These are phyloP conservation scores for Xylaria grammica DNA, from an alignment of 495 filamentous ascomycete species.

Conservation along the genomic window DNA sequence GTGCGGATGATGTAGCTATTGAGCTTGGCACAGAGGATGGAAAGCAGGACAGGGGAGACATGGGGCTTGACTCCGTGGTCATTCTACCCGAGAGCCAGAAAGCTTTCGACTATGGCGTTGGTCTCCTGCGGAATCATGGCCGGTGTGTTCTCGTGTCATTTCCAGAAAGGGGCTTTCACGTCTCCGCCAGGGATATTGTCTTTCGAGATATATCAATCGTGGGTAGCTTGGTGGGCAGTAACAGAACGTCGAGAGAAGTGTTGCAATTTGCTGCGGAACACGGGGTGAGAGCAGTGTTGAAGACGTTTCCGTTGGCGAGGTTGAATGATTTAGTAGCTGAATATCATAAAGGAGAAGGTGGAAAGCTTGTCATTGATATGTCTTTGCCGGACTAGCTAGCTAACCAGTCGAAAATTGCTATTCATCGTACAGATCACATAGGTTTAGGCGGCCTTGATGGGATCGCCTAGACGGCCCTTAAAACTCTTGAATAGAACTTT, in stretches of 20 bases:
- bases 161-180: constrained; percentile 43
- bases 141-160: constrained; percentile 47
- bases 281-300: constrained; percentile 38
- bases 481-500: no score
- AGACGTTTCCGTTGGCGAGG: constrained; percentile 37
- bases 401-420: neutral
- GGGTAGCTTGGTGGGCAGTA: constrained; percentile 45
- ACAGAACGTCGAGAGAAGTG: constrained; percentile 41
- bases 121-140: constrained; percentile 45
- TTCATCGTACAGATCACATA: constrained; percentile 4
- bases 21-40: constrained; percentile 37
- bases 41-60: constrained; percentile 37
- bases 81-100: constrained; percentile 49
- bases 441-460: no score
- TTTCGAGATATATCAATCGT: constrained; percentile 45
- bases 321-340: constrained; percentile 50
- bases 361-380: constrained; percentile 51
- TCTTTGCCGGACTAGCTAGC: constrained; percentile 22
- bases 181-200: constrained; percentile 44
- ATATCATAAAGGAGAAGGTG: constrained; percentile 46
- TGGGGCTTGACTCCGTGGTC: constrained; percentile 50
- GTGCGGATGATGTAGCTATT: constrained; percentile 21
- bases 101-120: constrained; percentile 47
- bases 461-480: no score
- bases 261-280: constrained; percentile 40